These are phyloP conservation scores for Globisporangium parvum DNA, from an alignment of 352 stramenopile species.

Conservation along the genomic window DNA sequence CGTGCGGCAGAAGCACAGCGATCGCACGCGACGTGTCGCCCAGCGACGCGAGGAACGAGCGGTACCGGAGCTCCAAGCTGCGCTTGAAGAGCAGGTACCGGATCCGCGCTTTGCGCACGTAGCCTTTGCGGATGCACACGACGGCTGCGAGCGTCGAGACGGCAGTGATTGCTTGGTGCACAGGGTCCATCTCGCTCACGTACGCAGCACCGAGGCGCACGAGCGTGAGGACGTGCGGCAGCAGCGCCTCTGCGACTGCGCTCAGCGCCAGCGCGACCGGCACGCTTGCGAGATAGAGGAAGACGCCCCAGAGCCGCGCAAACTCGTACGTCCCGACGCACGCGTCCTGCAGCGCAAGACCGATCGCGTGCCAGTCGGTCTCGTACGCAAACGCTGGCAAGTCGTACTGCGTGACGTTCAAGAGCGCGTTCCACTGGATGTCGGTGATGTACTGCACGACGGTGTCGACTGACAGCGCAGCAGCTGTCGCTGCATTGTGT, in stretches of 20 bases:
- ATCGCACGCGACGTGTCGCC: conserved; percentile 57
- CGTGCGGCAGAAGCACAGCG: conserved; percentile 62
- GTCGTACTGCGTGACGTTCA: conserved; percentile 25
- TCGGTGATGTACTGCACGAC: conserved; percentile 16
- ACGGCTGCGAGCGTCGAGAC: conserved; percentile 21
- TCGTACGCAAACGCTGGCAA: conserved; percentile 38
- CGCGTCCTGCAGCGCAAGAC: conserved; percentile 42
- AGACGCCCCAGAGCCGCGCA: conserved; percentile 47
- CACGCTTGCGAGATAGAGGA: conserved; percentile 40
- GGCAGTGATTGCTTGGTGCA: conserved; percentile 42
- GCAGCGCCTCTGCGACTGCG: conserved; percentile 40
- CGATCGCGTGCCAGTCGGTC: conserved; percentile 64
- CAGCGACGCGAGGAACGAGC: conserved; percentile 61
- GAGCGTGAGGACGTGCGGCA: conserved; percentile 57
- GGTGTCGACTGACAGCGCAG: conserved; percentile 1
- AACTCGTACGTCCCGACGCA: conserved; percentile 54
- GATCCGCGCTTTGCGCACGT: conserved; percentile 47
- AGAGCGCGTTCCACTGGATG: conserved; percentile 8
- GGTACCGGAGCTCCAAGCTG: conserved; percentile 52
- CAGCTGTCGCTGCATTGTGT: background rate
- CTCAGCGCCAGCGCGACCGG: conserved; percentile 36
- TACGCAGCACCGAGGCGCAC: conserved; percentile 30
- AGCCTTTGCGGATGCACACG: conserved; percentile 60
- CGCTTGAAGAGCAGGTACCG: conserved; percentile 46
- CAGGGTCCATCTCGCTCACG: conserved; percentile 50